phyloP scores from a whole-genome alignment of 1,284 basidiomycete species.

The Cystobasidiaceae sp. region DNA sequence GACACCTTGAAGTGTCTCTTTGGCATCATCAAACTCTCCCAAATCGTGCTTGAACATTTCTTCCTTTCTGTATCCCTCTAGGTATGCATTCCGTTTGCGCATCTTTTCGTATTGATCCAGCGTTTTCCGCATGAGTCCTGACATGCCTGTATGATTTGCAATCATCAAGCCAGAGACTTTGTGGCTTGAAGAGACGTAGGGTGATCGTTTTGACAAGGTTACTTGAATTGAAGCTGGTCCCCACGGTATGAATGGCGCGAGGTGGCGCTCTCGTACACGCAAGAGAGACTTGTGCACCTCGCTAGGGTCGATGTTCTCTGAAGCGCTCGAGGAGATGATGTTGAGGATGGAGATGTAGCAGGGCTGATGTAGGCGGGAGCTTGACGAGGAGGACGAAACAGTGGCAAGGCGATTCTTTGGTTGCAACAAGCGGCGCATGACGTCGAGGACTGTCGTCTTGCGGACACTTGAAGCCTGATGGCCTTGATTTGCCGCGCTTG shows the following conservation, averaged over 20 bases:
- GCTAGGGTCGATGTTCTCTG: constrained; percentile 3
- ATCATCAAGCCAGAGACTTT: constrained; percentile 93
- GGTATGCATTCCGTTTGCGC: constrained; percentile 82
- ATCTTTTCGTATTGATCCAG: constrained; percentile 90
- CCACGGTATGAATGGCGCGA: constrained; percentile 99
- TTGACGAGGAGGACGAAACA: constrained; percentile 62
- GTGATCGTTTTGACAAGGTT: constrained; percentile 84
- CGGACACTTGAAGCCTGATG: constrained; percentile 64
- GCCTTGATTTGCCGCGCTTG: constrained; percentile 60
- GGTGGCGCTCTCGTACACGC: constrained; percentile 89
- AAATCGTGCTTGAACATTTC: constrained; percentile 84
- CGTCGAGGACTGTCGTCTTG: constrained; percentile 91
- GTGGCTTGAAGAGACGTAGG: constrained; percentile 75
- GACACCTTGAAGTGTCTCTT: constrained; percentile 61
- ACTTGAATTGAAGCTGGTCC: constrained; percentile 98
- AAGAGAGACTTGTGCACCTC: constrained; percentile 94
- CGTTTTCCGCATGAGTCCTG: constrained; percentile 93
- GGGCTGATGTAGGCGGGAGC: constrained; percentile 50
- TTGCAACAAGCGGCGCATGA: constrained; percentile 94
- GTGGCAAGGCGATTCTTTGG: constrained; percentile 99
- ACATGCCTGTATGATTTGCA: constrained; percentile 96
- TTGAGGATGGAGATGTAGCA: constrained; percentile 98
- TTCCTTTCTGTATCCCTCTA: constrained; percentile 97
- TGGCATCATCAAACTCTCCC: constrained; percentile 90
- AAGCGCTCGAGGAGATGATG: constrained; percentile 59